Evolutionary conservation across 148 eudicot genomes (phyloP).

Genomic region (Polygonum aviculare): DNA sequence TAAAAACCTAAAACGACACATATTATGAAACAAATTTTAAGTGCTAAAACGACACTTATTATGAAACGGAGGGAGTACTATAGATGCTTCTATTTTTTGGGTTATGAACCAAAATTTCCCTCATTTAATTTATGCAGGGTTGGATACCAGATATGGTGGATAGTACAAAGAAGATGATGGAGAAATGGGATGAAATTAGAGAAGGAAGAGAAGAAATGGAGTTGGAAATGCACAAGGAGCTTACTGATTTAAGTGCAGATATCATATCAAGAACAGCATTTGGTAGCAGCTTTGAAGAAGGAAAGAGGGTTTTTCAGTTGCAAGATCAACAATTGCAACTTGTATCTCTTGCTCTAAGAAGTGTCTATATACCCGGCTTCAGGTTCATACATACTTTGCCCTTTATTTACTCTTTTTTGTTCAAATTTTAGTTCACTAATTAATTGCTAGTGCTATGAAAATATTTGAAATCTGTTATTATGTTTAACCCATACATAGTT

Average conservation of each 20-base stretch:
- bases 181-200: slow-evolving; percentile 43
- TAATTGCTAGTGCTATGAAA: no score
- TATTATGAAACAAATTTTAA: no score
- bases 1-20: no score
- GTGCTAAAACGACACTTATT: no score
- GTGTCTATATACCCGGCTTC: slow-evolving; percentile 74
- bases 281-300: slow-evolving; percentile 70
- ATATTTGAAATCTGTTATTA: not conserved
- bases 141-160: slow-evolving; percentile 76
- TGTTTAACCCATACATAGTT: not conserved
- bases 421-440: no score
- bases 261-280: slow-evolving; percentile 76
- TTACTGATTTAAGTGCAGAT: slow-evolving; percentile 60
- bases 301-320: slow-evolving; percentile 52
- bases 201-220: slow-evolving; percentile 46
- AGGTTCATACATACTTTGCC: slow-evolving; percentile 27
- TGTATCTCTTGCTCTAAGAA: slow-evolving; percentile 49
- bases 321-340: slow-evolving; percentile 56
- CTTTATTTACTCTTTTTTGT: no score
- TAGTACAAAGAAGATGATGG: slow-evolving; percentile 32
- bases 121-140: slow-evolving; percentile 22
- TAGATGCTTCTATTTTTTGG: not conserved
- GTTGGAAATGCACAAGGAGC: slow-evolving; percentile 50
- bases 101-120: no score
- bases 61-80: no score